Conservation (phyloP, 208 protist species). For the Leishmania aethiopica region DNA sequence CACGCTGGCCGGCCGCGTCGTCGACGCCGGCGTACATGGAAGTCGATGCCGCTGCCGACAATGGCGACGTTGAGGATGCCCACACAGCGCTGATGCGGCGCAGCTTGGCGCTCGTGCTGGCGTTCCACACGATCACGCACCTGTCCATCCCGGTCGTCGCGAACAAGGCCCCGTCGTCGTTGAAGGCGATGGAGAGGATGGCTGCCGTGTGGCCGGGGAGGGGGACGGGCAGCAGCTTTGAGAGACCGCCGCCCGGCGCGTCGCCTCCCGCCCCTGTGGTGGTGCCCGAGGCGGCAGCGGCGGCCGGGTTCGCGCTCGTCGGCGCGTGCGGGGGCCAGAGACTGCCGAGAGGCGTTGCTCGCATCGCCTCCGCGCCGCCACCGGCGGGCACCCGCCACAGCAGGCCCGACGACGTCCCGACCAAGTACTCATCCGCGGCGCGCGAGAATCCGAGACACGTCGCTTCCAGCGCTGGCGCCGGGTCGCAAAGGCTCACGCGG, state of each 20-base stretch:
- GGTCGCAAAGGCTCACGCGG: slow-evolving; percentile 7
- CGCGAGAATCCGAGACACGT: slow-evolving; percentile 53
- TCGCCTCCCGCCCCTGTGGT: not conserved
- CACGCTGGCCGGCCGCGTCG: slow-evolving; percentile 2
- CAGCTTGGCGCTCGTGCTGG: slow-evolving; percentile 40
- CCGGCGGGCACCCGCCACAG: slow-evolving; percentile 47
- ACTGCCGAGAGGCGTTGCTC: slow-evolving; percentile 36
- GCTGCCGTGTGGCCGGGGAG: slow-evolving; percentile 51
- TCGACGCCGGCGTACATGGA: not conserved
- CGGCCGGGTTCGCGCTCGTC: not conserved
- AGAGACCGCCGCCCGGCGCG: not conserved
- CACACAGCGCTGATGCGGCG: slow-evolving; percentile 47
- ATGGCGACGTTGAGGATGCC: slow-evolving; percentile 10
- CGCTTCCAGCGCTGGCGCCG: slow-evolving; percentile 20
- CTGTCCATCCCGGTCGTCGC: slow-evolving; percentile 48
- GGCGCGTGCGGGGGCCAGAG: slow-evolving; percentile 26
- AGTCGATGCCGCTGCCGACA: not conserved
- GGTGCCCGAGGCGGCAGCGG: not conserved
- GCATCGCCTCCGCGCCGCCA: slow-evolving; percentile 8
- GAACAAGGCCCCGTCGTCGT: slow-evolving; percentile 56
- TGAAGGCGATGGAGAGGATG: slow-evolving; percentile 54
- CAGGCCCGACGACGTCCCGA: slow-evolving; percentile 49
- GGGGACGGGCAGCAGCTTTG: slow-evolving; percentile 15
- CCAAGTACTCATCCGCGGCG: slow-evolving; percentile 46
- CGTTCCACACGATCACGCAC: slow-evolving; percentile 64